Evolutionary conservation across 257 asterid species (phyloP), one percentile per base, ranked within the genome.

Genomic region (Ligustrum vulgare): DNA sequence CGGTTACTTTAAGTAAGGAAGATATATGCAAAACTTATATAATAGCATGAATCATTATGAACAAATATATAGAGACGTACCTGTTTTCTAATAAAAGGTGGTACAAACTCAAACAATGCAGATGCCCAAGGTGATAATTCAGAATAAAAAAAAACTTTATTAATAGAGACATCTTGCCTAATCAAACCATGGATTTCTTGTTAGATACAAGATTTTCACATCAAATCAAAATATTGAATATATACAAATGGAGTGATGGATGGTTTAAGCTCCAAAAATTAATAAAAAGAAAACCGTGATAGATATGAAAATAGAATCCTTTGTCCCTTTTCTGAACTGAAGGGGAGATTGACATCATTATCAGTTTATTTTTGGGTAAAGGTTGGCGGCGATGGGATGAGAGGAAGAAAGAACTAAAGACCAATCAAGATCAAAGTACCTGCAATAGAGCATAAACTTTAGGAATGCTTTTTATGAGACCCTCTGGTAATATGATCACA

Each of bases 121-220:
- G 93, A 91, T 75, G 99, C 97, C 99, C 99, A 95, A 22, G 99
- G 98, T 56, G 99, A 91, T 49, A 95, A 86, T 72, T 95, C 96
- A 58, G 91, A 74, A 71, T 93, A 90, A 80, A 93, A 74, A 71
- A 94, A 90, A 80, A 93, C 93, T 60, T 83, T 88, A 60, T 91
- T 96, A 83, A 84, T 85, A 67, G 97, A 84, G 79, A 92, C 89
- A 72, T 97, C 98, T 84, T 91, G 87, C 85, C 83, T 88, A 68
- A 92, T 96, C 87, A 93, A 89, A 68, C 82, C 79, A 84, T 92
- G 97, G 79, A 95, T 95, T 91, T 95, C 99, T 98, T 95, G 84
- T 68, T 71, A 82, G 71, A 33, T 68, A 28, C 64, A 78, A 71
- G 72, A 60, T 60, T 60, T 58, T 60, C 6, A 25, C 34, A 60